These are phyloP conservation scores for Poa annua DNA, from an alignment of 176 grass and related monocot species.

Conservation along the genomic window DNA sequence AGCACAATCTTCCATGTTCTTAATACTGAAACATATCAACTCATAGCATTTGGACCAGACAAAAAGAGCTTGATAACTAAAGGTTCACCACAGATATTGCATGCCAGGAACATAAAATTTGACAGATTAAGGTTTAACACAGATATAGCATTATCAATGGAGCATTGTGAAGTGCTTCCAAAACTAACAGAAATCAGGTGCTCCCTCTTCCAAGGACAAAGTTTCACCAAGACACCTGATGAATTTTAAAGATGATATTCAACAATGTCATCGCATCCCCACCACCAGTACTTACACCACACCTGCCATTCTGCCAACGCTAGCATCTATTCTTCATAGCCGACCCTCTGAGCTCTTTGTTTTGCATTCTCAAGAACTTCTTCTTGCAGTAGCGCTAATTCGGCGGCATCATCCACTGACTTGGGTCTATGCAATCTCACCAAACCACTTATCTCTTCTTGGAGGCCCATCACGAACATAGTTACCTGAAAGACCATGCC, in stretches of 20 bases:
- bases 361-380: background rate
- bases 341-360: background rate
- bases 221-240: background rate
- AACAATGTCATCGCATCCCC: background rate
- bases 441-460: background rate
- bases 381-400: constrained; percentile 7
- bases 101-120: background rate
- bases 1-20: background rate
- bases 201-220: background rate
- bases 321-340: background rate
- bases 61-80: background rate
- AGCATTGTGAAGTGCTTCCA: background rate
- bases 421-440: background rate
- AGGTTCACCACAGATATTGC: background rate
- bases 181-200: constrained; percentile 11
- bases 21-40: constrained; percentile 2
- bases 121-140: background rate
- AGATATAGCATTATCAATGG: background rate
- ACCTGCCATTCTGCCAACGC: background rate
- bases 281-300: background rate
- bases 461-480: constrained; percentile 1
- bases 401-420: background rate
- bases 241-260: background rate
- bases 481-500: background rate
- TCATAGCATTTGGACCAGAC: background rate